Evolutionary conservation across 495 filamentous ascomycete genomes (phyloP).

Genomic region (Aspergillus ostianus): DNA sequence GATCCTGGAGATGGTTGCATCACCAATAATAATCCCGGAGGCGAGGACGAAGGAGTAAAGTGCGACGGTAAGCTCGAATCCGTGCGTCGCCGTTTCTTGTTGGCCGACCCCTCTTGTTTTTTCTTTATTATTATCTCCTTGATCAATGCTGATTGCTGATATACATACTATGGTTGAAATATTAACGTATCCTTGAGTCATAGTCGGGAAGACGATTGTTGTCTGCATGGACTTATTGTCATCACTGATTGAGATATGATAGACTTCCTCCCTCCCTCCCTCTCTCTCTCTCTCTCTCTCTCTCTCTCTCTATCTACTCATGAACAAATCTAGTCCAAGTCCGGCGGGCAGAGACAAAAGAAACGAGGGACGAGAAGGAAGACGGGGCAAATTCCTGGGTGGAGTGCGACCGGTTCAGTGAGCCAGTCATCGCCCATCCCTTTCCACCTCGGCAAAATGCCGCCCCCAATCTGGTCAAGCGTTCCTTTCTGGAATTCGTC

Average conservation of each 20-base stretch:
- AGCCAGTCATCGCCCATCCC: not conserved
- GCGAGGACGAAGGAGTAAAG: too few relatives aligned
- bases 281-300: too few relatives aligned
- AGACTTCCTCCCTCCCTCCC: not conserved
- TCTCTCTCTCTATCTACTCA: too few relatives aligned
- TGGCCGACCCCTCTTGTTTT: not conserved
- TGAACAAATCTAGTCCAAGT: too few relatives aligned
- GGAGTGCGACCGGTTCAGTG: not conserved
- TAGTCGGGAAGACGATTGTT: slow-evolving; percentile 4
- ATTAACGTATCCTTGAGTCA: not conserved
- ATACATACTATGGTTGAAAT: too few relatives aligned
- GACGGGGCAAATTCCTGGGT: not conserved
- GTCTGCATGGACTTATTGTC: not conserved
- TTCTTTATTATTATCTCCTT: too few relatives aligned
- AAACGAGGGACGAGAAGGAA: too few relatives aligned
- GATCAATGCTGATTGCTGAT: too few relatives aligned
- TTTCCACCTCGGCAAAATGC: slow-evolving; percentile 11
- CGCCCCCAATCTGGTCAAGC: slow-evolving; percentile 9
- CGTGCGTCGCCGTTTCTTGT: too few relatives aligned
- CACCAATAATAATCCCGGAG: not conserved
- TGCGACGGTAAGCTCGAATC: too few relatives aligned
- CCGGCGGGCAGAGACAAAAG: too few relatives aligned
- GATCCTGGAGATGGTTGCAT: not conserved
- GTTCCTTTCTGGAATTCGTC: not conserved
- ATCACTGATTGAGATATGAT: not conserved